A percentile compares a stretch with the other conserved stretches of the same genome.
Conservation (phyloP, 108 stramenopile genomes). For the Mediolabrus comicus region DNA sequence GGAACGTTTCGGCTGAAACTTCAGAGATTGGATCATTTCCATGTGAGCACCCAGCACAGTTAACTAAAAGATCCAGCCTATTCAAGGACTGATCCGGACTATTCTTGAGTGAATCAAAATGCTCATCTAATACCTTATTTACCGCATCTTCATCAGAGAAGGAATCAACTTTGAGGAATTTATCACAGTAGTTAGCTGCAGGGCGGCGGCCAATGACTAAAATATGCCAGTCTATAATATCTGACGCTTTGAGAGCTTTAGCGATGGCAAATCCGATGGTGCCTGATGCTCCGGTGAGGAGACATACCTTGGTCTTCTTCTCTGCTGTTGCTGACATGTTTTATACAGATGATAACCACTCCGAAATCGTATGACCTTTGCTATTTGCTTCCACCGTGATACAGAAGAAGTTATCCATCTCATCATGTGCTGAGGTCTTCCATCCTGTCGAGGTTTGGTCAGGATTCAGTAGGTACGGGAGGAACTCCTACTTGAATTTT, state of each 20-base stretch:
- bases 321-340: too few species aligned
- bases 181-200: constrained; percentile 22
- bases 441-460: too few species aligned
- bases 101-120: constrained; percentile 36
- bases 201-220: constrained; percentile 37
- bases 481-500: too few species aligned
- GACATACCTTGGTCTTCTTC: constrained; percentile 11
- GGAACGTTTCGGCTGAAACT: constrained; percentile 27
- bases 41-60: constrained; percentile 39
- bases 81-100: constrained; percentile 15
- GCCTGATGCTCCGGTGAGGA: constrained; percentile 37
- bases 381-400: too few species aligned
- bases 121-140: constrained; percentile 15
- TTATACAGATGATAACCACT: too few species aligned
- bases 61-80: constrained; percentile 33
- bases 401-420: too few species aligned
- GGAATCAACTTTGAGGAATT: constrained; percentile 16
- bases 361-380: too few species aligned
- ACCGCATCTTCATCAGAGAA: constrained; percentile 33
- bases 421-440: too few species aligned
- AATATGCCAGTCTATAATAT: constrained; percentile 18
- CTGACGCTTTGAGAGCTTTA: constrained; percentile 19
- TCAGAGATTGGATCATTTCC: constrained; percentile 38
- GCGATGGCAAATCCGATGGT: constrained; percentile 43
- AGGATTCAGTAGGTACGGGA: too few species aligned